These are phyloP conservation scores for Neurospora intermedia DNA, from an alignment of 495 filamentous ascomycete genomes.

Conservation along the genomic window DNA sequence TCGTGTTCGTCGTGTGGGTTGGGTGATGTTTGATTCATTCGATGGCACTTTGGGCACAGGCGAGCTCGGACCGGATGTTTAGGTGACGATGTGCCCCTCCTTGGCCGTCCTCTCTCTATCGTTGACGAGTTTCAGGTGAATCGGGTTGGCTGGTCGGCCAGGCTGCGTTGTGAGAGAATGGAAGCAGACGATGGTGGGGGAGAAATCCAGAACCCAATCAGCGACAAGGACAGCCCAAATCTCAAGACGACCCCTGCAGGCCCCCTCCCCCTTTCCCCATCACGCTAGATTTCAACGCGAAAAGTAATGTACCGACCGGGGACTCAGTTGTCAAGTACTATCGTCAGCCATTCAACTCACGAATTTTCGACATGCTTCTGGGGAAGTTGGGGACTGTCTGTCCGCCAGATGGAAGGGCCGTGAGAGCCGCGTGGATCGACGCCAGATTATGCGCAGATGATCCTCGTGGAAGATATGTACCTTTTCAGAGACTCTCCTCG, in stretches of 20 bases:
- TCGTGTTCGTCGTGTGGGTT: neutral
- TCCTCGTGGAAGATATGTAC: neutral
- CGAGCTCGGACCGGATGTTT: neutral
- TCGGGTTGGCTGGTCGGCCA: neutral
- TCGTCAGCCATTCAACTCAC: neutral
- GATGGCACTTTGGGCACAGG: neutral
- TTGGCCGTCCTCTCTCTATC: conserved; percentile 6
- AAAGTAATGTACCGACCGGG: neutral
- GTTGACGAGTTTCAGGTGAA: conserved; percentile 27
- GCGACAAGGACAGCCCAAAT: neutral
- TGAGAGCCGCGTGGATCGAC: neutral
- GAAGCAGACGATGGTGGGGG: neutral
- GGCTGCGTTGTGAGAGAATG: neutral
- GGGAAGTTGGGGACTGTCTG: neutral
- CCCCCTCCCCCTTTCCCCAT: neutral
- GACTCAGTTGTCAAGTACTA: neutral
- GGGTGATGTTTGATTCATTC: neutral
- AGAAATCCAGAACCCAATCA: neutral
- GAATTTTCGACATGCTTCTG: neutral
- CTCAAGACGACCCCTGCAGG: neutral
- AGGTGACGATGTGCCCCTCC: conserved; percentile 11
- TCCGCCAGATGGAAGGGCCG: neutral
- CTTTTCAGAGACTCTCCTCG: neutral
- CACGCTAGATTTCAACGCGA: neutral
- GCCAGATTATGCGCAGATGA: neutral